A percentile compares a stretch with the other conserved stretches of the same genome.
These are phyloP conservation scores for Umbellularia californica DNA, from an alignment of 164 flowering plant genomes.

Conservation along the genomic window DNA sequence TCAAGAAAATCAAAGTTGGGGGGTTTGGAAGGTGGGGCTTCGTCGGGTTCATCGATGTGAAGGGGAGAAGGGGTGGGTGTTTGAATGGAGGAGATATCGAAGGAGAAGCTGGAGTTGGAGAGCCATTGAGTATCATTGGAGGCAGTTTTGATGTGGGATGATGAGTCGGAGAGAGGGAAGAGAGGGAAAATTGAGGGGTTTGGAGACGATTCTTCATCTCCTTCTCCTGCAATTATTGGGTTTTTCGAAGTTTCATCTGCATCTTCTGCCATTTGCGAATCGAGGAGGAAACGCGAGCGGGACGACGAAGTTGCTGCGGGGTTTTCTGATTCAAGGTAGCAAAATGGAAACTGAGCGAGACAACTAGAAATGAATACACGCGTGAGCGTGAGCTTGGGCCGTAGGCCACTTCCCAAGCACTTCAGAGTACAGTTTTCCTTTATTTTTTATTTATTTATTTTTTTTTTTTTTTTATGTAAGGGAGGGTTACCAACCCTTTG, in stretches of 20 bases:
- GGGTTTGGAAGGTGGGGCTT: constrained; percentile 10
- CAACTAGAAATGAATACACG: too few species aligned
- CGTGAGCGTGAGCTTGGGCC: too few species aligned
- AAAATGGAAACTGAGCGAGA: too few species aligned
- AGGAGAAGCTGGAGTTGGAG: constrained; percentile 72
- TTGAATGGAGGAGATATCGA: constrained; percentile 52
- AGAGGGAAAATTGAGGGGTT: constrained; percentile 13
- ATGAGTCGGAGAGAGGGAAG: constrained; percentile 11
- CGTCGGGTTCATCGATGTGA: constrained; percentile 13
- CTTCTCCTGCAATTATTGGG: constrained; percentile 4
- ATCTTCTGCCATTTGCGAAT: constrained; percentile 13
- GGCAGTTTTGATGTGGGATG: neutral
- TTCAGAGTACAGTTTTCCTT: too few species aligned
- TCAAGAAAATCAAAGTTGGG: constrained; percentile 40
- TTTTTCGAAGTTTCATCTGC: neutral
- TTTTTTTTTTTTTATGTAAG: too few species aligned
- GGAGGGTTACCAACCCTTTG: too few species aligned
- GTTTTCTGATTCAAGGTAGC: too few species aligned
- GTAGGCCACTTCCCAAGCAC: too few species aligned
- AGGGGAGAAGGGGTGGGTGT: constrained; percentile 18
- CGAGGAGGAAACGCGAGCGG: too few species aligned
- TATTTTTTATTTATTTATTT: too few species aligned
- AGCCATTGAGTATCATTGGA: constrained; percentile 59
- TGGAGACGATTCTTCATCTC: neutral
- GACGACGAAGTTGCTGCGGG: too few species aligned